phyloP scores from a whole-genome alignment of 2,329 filamentous ascomycete species.

The Metarhizium guizhouense region DNA sequence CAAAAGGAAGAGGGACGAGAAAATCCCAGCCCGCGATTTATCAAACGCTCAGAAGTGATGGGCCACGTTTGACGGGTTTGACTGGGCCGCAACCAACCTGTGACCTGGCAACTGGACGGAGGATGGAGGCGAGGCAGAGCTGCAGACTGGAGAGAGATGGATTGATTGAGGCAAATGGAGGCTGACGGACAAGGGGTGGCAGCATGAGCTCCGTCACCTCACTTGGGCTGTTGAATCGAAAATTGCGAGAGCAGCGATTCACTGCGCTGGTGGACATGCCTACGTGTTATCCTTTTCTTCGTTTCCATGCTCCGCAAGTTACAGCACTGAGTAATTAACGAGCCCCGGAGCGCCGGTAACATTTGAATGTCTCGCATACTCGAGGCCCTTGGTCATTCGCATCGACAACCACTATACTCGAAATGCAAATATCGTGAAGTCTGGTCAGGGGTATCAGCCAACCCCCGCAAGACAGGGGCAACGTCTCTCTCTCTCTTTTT shows the following conservation, averaged over 20 bases:
- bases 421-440: background rate
- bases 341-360: background rate
- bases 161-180: background rate
- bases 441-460: background rate
- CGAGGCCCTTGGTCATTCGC: background rate
- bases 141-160: background rate
- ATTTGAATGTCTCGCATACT: background rate
- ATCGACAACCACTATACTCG: no score
- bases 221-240: background rate
- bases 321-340: no score
- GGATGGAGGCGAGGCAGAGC: background rate
- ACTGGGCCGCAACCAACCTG: conserved; percentile 1
- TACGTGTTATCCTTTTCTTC: background rate
- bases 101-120: background rate
- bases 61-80: background rate
- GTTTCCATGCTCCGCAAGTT: background rate
- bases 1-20: background rate
- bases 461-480: background rate
- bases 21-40: conserved; percentile 19
- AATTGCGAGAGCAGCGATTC: background rate
- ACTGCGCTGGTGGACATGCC: background rate
- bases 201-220: background rate
- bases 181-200: background rate
- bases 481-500: no score
- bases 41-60: conserved; percentile 14